Evolutionary conservation across 2,329 filamentous ascomycete species (phyloP), one percentile per base, ranked within the genome.

Genomic region (Cordyceps javanica): DNA sequence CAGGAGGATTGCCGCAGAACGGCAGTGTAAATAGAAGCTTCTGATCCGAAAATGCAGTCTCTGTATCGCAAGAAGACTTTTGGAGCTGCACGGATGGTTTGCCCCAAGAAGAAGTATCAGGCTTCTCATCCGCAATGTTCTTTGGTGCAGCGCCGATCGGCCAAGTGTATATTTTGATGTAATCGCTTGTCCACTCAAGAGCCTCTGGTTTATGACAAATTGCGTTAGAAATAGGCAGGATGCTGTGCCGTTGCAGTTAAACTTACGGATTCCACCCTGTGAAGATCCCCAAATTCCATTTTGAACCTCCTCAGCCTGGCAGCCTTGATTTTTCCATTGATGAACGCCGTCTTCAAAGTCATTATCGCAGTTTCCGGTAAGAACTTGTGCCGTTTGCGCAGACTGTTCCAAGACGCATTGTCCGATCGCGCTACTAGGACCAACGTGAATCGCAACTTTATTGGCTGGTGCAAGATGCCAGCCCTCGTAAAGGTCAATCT

Each of bases 401-500:
- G 34, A 56, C 23, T 58, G 32, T 7, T 62, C 45, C 28, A 74
- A 61, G 1, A 25, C 60, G 62, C 72, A 75, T 2, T 59, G 38
- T 16, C 71, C 72, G 28, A 69, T 32, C 16, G 45, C 61, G 13
- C 50, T 56, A 5, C 16, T 9, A 25, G 68, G 63, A 32, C 56
- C 56, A 13, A 82, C 83, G 68, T 85, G 80, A 25, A 85, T 65
- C 23, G 83, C 79, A 69, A 87, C 76, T 49, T 72, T 70, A 69
- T 86, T 83, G 38, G 69, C 68, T 1, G 68, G 62, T 21, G 79
- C 73, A 41, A 73, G 65, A 68, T 86, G 85, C 65, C 84, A 83
- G 50, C 80, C 79, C 71, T 88, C 85, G 61, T 86, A 82, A 58
- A 87, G 81, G 64, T 87, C 83, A 60, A 87, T 77, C 68, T 87